These are phyloP conservation scores for Geotrichum bryndzae DNA, from an alignment of 1,139 yeast genomes.

Conservation along the genomic window DNA sequence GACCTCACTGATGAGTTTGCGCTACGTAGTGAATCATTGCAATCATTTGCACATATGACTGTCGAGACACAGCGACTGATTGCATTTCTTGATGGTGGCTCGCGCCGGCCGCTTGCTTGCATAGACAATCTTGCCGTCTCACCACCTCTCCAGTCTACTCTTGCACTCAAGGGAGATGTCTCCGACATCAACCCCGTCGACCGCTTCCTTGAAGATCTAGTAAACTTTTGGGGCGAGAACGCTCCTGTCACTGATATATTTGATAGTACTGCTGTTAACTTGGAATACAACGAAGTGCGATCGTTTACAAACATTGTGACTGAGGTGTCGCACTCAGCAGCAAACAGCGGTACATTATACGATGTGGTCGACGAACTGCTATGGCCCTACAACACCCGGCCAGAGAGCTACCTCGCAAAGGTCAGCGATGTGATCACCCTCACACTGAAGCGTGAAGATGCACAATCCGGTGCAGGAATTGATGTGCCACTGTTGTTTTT, in stretches of 20 bases:
- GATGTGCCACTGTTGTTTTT: constrained; percentile 37
- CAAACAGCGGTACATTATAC: constrained; percentile 24
- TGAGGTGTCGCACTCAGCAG: constrained; percentile 24
- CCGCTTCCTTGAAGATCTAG: constrained; percentile 19
- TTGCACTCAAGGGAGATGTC: constrained; percentile 19
- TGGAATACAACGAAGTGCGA: constrained; percentile 20
- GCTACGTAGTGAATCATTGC: not conserved
- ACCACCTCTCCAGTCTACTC: constrained; percentile 28
- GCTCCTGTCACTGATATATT: constrained; percentile 13
- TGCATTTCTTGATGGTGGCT: constrained; percentile 41
- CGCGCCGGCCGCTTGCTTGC: constrained; percentile 40
- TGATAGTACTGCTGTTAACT: constrained; percentile 20
- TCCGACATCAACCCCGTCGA: constrained; percentile 24
- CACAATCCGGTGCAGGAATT: constrained; percentile 35
- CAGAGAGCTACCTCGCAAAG: constrained; percentile 29
- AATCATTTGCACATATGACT: constrained; percentile 24
- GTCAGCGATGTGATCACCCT: constrained; percentile 40
- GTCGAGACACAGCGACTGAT: constrained; percentile 42
- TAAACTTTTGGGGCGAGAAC: constrained; percentile 1
- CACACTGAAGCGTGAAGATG: constrained; percentile 36
- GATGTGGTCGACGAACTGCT: constrained; percentile 29
- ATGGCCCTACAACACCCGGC: constrained; percentile 21
- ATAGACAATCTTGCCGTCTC: constrained; percentile 33
- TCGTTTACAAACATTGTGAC: constrained; percentile 24
- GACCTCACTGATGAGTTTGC: constrained; percentile 1